Evolutionary conservation across 192 early-diverging fungal species (phyloP), one percentile per base, ranked within the genome.

Genomic region (Backusella tuberculispora): DNA sequence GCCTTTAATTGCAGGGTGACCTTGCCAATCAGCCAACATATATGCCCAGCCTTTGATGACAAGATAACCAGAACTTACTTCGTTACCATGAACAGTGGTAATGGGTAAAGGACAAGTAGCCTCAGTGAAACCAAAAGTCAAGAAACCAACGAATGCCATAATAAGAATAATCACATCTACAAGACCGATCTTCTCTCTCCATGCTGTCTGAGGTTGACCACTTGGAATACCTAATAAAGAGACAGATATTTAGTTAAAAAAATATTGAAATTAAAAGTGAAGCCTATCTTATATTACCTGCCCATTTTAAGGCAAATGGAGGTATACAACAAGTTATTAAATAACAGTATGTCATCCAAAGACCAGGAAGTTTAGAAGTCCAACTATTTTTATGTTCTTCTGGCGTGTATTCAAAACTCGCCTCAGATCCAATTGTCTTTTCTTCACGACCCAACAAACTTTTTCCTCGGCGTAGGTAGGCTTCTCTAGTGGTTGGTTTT

Each of bases 121-220:
- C 74, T 88, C 83, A 64, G 90, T 87, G 75, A 94, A 85, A 40
- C 93, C 95, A 79, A 98, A 96, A 13, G 94, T 96, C 68, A 96
- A 76, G 80, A 96, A 97, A 26, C 93, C 95, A 44, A 96, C 88
- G 34, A 78, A 75, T 5, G 68, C 74, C 88, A 94, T 94, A 65
- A 95, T 81, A 0, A 93, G 1, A 7, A 91, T 24, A 74, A 96
- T 95, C 69, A 97, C 85, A 40, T 88, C 90, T 46, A 95, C 92
- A 10, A 98, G 82, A 0, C 92, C 94, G 72, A 98, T 91, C 81
- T 98, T 98, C 83, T 98, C 96, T 77, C 95, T 88, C 92, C 93
- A 98, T 34, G 96, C 97, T 73, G 80, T 78, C 69, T 93, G 93
- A 77, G 89, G 86, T 43, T 76, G 83, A 13, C 71, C 48, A 44